These are phyloP conservation scores for Magnolia sinica DNA, from an alignment of 164 flowering plant genomes.

Conservation along the genomic window DNA sequence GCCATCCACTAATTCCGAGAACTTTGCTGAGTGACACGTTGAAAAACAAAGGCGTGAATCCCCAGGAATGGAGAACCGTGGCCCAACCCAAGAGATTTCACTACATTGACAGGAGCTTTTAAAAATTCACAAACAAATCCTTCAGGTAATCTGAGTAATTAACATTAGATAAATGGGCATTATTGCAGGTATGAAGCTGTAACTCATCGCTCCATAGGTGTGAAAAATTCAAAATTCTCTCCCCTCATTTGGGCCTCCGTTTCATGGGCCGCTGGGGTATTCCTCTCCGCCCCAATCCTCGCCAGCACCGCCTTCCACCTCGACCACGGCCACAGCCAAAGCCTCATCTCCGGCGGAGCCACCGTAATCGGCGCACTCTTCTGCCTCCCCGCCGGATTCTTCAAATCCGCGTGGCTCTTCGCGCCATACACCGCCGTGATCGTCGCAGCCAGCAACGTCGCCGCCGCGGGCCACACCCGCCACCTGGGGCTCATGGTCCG, in stretches of 20 bases:
- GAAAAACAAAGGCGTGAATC: too few species aligned
- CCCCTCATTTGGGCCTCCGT: conserved; percentile 55
- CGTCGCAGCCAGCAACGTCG: conserved; percentile 29
- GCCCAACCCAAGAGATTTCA: too few species aligned
- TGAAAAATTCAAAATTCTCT: conserved; percentile 24
- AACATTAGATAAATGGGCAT: too few species aligned
- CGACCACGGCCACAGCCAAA: conserved; percentile 41
- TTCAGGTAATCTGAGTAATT: too few species aligned
- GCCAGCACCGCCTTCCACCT: conserved; percentile 35
- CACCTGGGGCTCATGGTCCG: conserved; percentile 58
- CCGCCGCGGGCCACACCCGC: conserved; percentile 52
- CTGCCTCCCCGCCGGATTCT: conserved; percentile 59
- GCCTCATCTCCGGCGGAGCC: conserved; percentile 36
- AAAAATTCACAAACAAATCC: too few species aligned
- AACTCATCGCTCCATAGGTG: conserved; percentile 23
- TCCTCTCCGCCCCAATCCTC: conserved; percentile 41
- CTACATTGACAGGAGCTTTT: too few species aligned
- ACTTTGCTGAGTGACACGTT: too few species aligned
- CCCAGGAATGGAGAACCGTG: too few species aligned
- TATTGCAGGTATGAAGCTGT: conserved; percentile 43
- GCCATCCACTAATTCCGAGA: too few species aligned
- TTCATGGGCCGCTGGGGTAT: conserved; percentile 54
- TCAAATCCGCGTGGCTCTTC: conserved; percentile 44
- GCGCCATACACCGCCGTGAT: conserved; percentile 44
- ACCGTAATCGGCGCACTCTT: conserved; percentile 46